Percentiles rank a stretch among this genome's conserved stretches.
phyloP scores from a whole-genome alignment of 768 basidiomycete genomes.

The Neoboletus subvelutipes region DNA sequence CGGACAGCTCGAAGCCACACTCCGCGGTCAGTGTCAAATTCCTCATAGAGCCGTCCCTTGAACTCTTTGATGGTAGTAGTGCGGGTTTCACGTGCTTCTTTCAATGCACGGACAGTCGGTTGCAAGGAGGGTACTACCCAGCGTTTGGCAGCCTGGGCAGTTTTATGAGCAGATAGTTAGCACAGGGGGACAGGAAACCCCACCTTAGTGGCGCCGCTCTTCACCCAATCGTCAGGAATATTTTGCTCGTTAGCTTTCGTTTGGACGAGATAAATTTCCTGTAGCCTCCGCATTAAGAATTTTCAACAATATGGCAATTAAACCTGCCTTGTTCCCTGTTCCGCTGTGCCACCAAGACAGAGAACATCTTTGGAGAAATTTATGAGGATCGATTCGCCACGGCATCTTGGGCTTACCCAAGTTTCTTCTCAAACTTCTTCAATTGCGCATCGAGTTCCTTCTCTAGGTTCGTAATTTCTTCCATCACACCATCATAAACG shows the following conservation, averaged over 20 bases:
- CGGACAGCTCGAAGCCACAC: conserved; percentile 83
- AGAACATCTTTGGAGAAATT: conserved; percentile 41
- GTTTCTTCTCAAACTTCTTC: conserved; percentile 61
- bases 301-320: neutral
- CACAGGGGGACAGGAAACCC: neutral
- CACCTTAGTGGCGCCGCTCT: conserved; percentile 79
- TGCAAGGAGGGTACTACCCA: conserved; percentile 77
- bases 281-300: conserved; percentile 3
- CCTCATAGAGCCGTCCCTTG: conserved; percentile 71
- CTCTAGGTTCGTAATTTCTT: conserved; percentile 72
- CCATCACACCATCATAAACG: conserved; percentile 74
- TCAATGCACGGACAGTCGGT: conserved; percentile 71
- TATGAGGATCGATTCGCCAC: conserved; percentile 10
- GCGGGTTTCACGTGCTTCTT: conserved; percentile 91
- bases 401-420: conserved; percentile 47
- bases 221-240: conserved; percentile 83
- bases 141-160: conserved; percentile 61
- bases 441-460: conserved; percentile 65
- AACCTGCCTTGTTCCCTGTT: conserved; percentile 71
- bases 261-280: conserved; percentile 93
- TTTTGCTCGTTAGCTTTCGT: conserved; percentile 56
- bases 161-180: neutral
- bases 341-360: conserved; percentile 75
- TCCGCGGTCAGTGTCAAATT: conserved; percentile 79
- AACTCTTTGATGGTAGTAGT: conserved; percentile 80